phyloP scores from a whole-genome alignment of 2,329 filamentous ascomycete species.

The Teratosphaeria viscida region DNA sequence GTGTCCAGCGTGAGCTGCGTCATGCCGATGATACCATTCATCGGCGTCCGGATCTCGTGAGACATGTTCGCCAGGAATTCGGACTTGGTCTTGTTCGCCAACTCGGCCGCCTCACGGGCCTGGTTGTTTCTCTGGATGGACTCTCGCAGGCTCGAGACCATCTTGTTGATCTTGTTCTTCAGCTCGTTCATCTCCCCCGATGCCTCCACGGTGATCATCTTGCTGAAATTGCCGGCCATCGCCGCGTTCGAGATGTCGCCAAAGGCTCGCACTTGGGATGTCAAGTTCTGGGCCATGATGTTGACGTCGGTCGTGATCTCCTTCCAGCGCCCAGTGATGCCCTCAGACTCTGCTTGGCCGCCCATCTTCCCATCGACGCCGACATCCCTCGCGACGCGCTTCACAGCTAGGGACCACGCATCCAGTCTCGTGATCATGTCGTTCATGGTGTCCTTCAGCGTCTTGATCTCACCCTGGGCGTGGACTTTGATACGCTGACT shows the following conservation, averaged over 20 bases:
- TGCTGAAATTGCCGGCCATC: constrained; percentile 93
- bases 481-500: constrained; percentile 92
- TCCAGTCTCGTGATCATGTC: constrained; percentile 96
- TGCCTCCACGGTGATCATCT: constrained; percentile 91
- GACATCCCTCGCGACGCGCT: constrained; percentile 90
- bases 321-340: constrained; percentile 90
- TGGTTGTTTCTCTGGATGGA: constrained; percentile 95
- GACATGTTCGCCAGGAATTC: constrained; percentile 99
- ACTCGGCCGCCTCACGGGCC: constrained; percentile 86
- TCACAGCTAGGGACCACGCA: constrained; percentile 92
- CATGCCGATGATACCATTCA: constrained; percentile 98
- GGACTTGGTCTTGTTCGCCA: constrained; percentile 96
- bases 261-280: constrained; percentile 93
- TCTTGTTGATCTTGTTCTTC: constrained; percentile 98
- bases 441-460: constrained; percentile 93
- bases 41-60: constrained; percentile 93
- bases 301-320: constrained; percentile 97
- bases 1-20: constrained; percentile 93
- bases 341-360: constrained; percentile 87
- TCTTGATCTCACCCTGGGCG: constrained; percentile 86
- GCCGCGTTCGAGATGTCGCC: constrained; percentile 97
- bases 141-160: constrained; percentile 92
- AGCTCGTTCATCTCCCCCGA: constrained; percentile 99
- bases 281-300: constrained; percentile 75
- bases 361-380: constrained; percentile 98